A percentile compares a stretch with the other conserved stretches of the same genome.
Conservation (phyloP, 768 basidiomycete genomes). For the Lentinula aciculospora region DNA sequence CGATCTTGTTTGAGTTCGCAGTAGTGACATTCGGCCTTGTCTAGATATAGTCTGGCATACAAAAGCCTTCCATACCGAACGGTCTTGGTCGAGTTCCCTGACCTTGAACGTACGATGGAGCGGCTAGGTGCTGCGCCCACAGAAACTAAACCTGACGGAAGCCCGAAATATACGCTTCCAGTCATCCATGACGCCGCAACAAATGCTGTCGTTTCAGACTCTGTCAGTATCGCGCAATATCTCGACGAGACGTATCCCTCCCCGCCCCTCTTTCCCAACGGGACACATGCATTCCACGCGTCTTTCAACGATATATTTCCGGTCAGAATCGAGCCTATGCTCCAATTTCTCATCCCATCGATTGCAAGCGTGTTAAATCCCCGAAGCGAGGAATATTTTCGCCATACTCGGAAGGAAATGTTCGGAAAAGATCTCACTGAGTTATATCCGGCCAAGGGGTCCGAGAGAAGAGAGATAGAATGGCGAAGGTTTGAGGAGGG, state of each 20-base stretch:
- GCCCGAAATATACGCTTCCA: slow-evolving; percentile 30
- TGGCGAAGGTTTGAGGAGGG: slow-evolving; percentile 9
- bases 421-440: slow-evolving; percentile 8
- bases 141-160: slow-evolving; percentile 16
- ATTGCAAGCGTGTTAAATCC: slow-evolving; percentile 5
- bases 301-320: slow-evolving; percentile 11
- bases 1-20: background rate
- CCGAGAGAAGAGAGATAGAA: background rate
- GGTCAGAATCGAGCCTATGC: slow-evolving; percentile 13
- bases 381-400: slow-evolving; percentile 10
- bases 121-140: slow-evolving; percentile 24
- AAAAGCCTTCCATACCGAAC: slow-evolving; percentile 24
- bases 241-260: slow-evolving; percentile 34
- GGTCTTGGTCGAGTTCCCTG: slow-evolving; percentile 34
- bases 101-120: slow-evolving; percentile 23
- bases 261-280: slow-evolving; percentile 21
- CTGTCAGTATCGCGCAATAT: slow-evolving; percentile 29
- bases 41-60: slow-evolving; percentile 11
- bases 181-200: slow-evolving; percentile 33
- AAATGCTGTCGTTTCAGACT: slow-evolving; percentile 23
- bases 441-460: background rate
- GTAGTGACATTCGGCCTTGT: background rate
- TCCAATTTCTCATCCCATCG: slow-evolving; percentile 7
- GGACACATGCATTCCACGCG: slow-evolving; percentile 22
- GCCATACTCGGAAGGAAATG: slow-evolving; percentile 2